Evolutionary conservation across 2,329 filamentous ascomycete species (phyloP).

Genomic region (Apiospora phragmitis): DNA sequence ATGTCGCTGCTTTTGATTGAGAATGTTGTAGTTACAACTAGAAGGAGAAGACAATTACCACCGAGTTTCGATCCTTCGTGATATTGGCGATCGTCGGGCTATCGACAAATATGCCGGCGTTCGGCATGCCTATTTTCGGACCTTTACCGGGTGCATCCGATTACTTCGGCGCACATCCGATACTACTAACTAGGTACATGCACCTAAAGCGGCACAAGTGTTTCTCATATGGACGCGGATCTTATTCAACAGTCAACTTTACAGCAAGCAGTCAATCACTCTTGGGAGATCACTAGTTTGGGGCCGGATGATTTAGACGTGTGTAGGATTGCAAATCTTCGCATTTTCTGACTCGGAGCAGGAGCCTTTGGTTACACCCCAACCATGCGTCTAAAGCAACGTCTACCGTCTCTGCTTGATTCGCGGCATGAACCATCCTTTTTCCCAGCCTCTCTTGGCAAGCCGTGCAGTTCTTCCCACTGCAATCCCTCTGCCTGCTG

Average conservation of each 20-base stretch:
- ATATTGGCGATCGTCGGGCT: background rate
- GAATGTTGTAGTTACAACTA: background rate
- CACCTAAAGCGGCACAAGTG: background rate
- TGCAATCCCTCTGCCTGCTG: background rate
- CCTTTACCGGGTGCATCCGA: background rate
- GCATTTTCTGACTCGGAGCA: background rate
- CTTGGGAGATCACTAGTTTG: no score
- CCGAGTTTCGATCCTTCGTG: background rate
- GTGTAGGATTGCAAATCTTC: background rate
- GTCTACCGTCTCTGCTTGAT: background rate
- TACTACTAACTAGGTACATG: no score
- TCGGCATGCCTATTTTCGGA: background rate
- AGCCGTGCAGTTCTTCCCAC: background rate
- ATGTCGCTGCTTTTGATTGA: background rate
- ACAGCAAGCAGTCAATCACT: background rate
- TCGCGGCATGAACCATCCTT: background rate
- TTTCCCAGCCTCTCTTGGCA: background rate
- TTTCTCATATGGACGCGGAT: background rate
- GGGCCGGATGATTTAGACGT: background rate
- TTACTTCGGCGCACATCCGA: background rate
- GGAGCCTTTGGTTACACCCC: background rate
- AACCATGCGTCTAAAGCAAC: background rate
- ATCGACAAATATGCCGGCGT: background rate
- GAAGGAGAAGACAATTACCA: background rate
- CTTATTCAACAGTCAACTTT: background rate